Evolutionary conservation across 495 filamentous ascomycete genomes (phyloP).

Genomic region (Trichoderma orchidacearum): DNA sequence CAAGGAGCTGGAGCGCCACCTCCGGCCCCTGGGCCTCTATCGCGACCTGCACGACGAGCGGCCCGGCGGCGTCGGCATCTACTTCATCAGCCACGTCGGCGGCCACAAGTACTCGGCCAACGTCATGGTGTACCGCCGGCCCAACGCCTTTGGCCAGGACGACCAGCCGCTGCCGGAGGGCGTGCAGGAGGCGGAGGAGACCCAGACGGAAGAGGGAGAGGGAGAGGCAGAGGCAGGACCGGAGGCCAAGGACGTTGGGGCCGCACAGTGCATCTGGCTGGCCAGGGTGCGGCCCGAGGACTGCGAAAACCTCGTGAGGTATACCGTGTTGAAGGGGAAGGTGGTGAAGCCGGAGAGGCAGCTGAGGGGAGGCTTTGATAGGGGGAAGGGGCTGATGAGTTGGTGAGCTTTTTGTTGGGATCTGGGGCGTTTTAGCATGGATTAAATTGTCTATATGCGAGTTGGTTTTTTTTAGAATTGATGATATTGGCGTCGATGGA

Average conservation of each 20-base stretch:
- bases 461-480: too few species aligned
- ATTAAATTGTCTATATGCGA: too few species aligned
- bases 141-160: conserved; percentile 44
- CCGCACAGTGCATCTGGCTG: conserved; percentile 86
- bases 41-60: conserved; percentile 78
- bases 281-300: conserved; percentile 81
- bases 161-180: conserved; percentile 20
- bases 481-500: too few species aligned
- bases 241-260: conserved; percentile 33
- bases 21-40: conserved; percentile 70
- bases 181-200: conserved; percentile 6
- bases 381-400: conserved; percentile 63
- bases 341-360: conserved; percentile 77
- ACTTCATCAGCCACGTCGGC: conserved; percentile 92
- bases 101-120: conserved; percentile 93
- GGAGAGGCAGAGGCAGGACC: conserved; percentile 6
- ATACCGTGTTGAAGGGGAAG: conserved; percentile 85
- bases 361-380: conserved; percentile 82
- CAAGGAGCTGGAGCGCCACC: conserved; percentile 78
- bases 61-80: conserved; percentile 81
- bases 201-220: conserved; percentile 5
- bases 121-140: conserved; percentile 72
- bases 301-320: conserved; percentile 84
- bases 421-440: too few species aligned
- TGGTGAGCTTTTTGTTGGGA: too few species aligned